Evolutionary conservation across 2,329 filamentous ascomycete genomes (phyloP), one percentile per base, ranked within the genome.

Genomic region (Fusarium neocosmosporiellum): DNA sequence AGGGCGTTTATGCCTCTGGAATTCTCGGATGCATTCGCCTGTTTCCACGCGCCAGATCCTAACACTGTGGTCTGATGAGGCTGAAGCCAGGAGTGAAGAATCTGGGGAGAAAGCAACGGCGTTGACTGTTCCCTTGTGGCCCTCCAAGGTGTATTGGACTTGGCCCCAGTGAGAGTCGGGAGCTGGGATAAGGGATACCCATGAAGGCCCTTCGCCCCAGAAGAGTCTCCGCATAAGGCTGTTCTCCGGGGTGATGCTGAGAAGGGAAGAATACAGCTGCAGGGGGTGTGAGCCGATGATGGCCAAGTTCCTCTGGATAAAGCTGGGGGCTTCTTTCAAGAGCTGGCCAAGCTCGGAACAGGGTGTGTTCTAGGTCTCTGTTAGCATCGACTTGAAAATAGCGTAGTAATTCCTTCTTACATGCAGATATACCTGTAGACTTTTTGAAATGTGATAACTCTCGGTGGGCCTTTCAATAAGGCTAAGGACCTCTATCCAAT

Each of bases 401-500:
- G 41, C 1, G 5, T 24, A 14, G 20, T 14, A 22, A 10, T 13
- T 41, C 1, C 1, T 16, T 46, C 43, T 48, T 50, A 50, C 46
- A 50, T 50, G 46, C 1, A 50, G 24, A 7, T 7, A 50, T 7
- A 50, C 46, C 24, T 50, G 46, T 0, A 50, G 24, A 1, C 46
- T 50, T 29, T 29, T 50, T 0, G 24, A n/a, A 1, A 50, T 50
- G 10, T n/a, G 24, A 13, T 50, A 50, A 3, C 24, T n/a, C 16
- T 50, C 46, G 1, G 10, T 2, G 4, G 24, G 24, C 24, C 24
- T 29, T 14, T 76, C 75, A 39, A 84, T 73, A 9, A 83, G 68
- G 54, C 80, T 80, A 22, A 85, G 70, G 7, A 78, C 80, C 71
- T 85, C 83, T 2, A 85, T 68, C 83, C 82, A 85, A 59, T 86